Conservation (phyloP, 306 rosid genomes). For the Pterocarpus macrocarpus region DNA sequence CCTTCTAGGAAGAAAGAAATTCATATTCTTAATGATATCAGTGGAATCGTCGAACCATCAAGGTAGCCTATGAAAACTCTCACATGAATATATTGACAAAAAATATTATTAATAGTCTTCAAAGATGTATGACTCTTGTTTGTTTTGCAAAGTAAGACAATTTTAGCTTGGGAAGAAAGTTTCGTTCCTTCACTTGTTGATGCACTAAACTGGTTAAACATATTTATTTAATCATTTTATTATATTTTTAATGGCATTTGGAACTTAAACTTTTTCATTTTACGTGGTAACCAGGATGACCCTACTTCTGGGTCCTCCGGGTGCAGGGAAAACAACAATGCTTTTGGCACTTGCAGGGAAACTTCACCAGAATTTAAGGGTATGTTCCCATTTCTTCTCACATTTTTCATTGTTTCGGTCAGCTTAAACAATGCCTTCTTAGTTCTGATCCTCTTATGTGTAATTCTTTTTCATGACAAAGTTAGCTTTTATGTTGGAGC, state of each 20-base stretch:
- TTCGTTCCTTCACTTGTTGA: too few species aligned
- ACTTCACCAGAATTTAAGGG: conserved; percentile 67
- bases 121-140: neutral
- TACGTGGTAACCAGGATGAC: conserved; percentile 60
- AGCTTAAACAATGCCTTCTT: too few species aligned
- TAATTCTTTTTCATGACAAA: neutral
- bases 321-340: conserved; percentile 78
- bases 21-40: conserved; percentile 64
- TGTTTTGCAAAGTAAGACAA: too few species aligned
- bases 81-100: neutral
- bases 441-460: neutral
- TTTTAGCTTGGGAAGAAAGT: too few species aligned
- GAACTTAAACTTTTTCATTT: neutral
- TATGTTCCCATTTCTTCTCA: conserved; percentile 14
- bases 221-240: neutral
- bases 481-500: neutral
- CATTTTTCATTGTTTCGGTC: too few species aligned
- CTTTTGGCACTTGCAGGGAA: conserved; percentile 76
- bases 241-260: neutral
- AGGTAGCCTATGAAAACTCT: conserved; percentile 51
- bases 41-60: conserved; percentile 72
- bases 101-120: neutral
- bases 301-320: conserved; percentile 81
- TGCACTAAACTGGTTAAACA: too few species aligned
- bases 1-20: conserved; percentile 64